Evolutionary conservation across 1,139 yeast species (phyloP), one percentile per base, ranked within the genome.

Genomic region (Petasospora rhodanensis): DNA sequence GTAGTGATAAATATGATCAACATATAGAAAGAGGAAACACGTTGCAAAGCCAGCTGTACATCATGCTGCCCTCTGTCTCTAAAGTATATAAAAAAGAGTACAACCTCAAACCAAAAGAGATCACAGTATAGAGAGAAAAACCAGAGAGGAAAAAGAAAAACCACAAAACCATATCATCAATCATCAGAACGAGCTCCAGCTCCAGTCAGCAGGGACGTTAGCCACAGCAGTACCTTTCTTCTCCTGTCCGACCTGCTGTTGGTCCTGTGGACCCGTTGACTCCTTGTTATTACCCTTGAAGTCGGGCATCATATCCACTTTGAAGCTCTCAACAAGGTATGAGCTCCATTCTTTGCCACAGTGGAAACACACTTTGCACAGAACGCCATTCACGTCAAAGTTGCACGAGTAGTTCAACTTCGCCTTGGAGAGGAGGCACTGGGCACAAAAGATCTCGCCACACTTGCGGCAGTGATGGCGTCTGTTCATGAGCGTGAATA

Each of bases 381-480:
- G 18, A 4, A 32, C 26, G 3, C 52, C 52, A 29, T 41, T 41
- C 5, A 41, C 31, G 18, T 44, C 49, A 30, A 46, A 51, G 9
- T 29, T 16, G 19, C 51, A 47, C 8, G 40, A 36, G 14, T 25
- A 32, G 20, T 23, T 37, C 24, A 51, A 20, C 24, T 43, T 47
- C 2, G 53, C 52, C 32, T 41, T 45, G 4, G 45, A 40, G 9
- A 43, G 25, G 11, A 47, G 33, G 28, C 55, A 51, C 18, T 38
- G 34, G 1, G 40, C 35, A 60, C 97, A 89, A 53, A 81, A 89
- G 7, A 89, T 74, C 18, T 86, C 93, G 12, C 97, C 97, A 61
- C 97, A 89, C 54, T 84, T 81, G 28, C 97, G 71, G 55, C 97
- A 89, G 59, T 89, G 97, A 55, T 89, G 97, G 35, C 93, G 76